phyloP scores from a whole-genome alignment of 331 rosid species.

The Prunus yedoensis region DNA sequence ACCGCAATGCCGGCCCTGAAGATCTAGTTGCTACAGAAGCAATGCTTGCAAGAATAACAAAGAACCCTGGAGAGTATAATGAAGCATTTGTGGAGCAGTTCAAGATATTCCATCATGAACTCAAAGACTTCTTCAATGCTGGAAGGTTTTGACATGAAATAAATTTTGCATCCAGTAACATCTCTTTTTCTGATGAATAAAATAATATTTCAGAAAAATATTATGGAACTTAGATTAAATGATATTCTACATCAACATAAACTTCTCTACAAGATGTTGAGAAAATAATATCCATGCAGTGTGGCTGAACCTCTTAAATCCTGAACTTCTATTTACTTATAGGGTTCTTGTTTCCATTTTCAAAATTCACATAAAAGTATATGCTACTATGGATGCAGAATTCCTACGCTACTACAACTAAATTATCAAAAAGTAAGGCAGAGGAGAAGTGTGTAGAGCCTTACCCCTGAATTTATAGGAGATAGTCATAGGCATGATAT shows the following conservation, averaged over 20 bases:
- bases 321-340: not conserved
- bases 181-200: not conserved
- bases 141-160: conserved; percentile 64
- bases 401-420: not conserved
- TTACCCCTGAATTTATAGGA: not conserved
- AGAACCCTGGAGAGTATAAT: conserved; percentile 77
- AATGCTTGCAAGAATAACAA: conserved; percentile 87
- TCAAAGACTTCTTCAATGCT: conserved; percentile 98
- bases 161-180: not conserved
- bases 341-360: conserved; percentile 8
- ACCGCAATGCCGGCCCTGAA: conserved; percentile 97
- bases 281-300: not conserved
- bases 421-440: not conserved
- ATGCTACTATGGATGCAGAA: not conserved
- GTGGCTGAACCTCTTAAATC: not conserved
- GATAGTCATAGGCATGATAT: not conserved
- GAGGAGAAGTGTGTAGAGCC: not conserved
- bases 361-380: not conserved
- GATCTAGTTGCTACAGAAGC: conserved; percentile 96
- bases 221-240: not conserved
- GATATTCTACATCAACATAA: not conserved
- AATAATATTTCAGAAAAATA: not conserved
- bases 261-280: not conserved
- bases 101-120: conserved; percentile 85
- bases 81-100: conserved; percentile 84